Evolutionary conservation across 1,284 basidiomycete genomes (phyloP).

Genomic region (Apiotrichum gracile): DNA sequence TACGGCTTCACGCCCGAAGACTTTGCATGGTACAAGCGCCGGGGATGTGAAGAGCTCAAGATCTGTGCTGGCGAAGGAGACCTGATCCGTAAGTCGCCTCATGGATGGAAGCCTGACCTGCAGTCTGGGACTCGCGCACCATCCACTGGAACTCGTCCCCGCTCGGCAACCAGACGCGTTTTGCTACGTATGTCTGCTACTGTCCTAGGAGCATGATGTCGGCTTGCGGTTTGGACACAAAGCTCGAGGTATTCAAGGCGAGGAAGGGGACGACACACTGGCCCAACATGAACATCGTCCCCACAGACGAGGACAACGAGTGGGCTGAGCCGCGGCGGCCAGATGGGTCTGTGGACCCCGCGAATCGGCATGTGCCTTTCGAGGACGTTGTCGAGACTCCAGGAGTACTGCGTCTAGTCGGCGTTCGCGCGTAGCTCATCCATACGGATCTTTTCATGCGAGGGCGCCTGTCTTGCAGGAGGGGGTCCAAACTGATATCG

Average conservation of each 20-base stretch:
- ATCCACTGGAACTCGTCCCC: constrained; percentile 29
- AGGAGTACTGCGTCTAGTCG: constrained; percentile 15
- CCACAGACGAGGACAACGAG: constrained; percentile 11
- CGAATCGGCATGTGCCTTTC: constrained; percentile 14
- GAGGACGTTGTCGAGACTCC: constrained; percentile 16
- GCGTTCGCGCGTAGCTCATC: constrained; percentile 2
- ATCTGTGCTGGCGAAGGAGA: constrained; percentile 20
- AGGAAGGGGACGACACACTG: constrained; percentile 25
- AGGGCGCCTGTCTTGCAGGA: too few species aligned
- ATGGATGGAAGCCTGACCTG: not conserved
- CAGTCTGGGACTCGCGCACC: constrained; percentile 29
- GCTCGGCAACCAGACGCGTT: constrained; percentile 21
- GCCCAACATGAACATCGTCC: constrained; percentile 19
- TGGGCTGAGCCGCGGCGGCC: constrained; percentile 16
- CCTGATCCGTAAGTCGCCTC: constrained; percentile 15
- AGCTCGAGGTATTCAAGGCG: constrained; percentile 15
- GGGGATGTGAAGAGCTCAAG: constrained; percentile 22
- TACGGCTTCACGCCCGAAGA: constrained; percentile 17
- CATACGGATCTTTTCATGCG: not conserved
- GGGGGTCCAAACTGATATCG: too few species aligned
- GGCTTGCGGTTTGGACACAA: constrained; percentile 6
- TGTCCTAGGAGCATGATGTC: constrained; percentile 12
- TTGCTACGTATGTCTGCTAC: constrained; percentile 23
- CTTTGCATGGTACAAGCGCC: constrained; percentile 20
- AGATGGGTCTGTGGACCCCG: constrained; percentile 16